phyloP scores from a whole-genome alignment of 2,329 filamentous ascomycete genomes.

The Neoascochyta sp. region DNA sequence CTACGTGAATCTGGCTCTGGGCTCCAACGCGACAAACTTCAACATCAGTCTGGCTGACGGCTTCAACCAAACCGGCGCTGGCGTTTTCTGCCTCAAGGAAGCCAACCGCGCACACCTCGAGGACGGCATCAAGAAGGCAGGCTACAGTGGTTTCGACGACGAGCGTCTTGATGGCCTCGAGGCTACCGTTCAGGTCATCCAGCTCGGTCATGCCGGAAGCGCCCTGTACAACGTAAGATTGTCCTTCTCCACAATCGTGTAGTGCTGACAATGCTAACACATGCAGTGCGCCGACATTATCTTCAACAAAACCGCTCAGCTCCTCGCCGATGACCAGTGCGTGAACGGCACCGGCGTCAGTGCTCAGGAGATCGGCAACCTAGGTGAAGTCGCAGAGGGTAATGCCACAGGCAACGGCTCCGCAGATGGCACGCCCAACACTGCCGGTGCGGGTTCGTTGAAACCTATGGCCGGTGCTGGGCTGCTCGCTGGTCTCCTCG shows the following conservation, averaged over 20 bases:
- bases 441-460: slow-evolving; percentile 12
- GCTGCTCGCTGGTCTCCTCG: slow-evolving; percentile 17
- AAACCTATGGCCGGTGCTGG: slow-evolving; percentile 16
- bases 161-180: slow-evolving; percentile 37
- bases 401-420: slow-evolving; percentile 3
- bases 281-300: slow-evolving; percentile 44
- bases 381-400: slow-evolving; percentile 2
- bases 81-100: slow-evolving; percentile 46
- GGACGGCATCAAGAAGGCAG: slow-evolving; percentile 20
- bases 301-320: slow-evolving; percentile 39
- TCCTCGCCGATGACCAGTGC: slow-evolving; percentile 39
- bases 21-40: slow-evolving; percentile 41
- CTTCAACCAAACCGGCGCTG: slow-evolving; percentile 50
- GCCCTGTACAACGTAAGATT: slow-evolving; percentile 44
- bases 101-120: slow-evolving; percentile 26
- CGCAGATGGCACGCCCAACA: slow-evolving; percentile 4
- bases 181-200: slow-evolving; percentile 46
- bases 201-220: slow-evolving; percentile 40
- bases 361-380: slow-evolving; percentile 29
- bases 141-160: slow-evolving; percentile 18
- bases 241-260: neutral
- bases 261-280: slow-evolving; percentile 5
- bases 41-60: slow-evolving; percentile 44
- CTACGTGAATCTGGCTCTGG: slow-evolving; percentile 48
- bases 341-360: slow-evolving; percentile 41